Evolutionary conservation across 2,329 filamentous ascomycete species (phyloP).

Genomic region (Colletotrichum musae): DNA sequence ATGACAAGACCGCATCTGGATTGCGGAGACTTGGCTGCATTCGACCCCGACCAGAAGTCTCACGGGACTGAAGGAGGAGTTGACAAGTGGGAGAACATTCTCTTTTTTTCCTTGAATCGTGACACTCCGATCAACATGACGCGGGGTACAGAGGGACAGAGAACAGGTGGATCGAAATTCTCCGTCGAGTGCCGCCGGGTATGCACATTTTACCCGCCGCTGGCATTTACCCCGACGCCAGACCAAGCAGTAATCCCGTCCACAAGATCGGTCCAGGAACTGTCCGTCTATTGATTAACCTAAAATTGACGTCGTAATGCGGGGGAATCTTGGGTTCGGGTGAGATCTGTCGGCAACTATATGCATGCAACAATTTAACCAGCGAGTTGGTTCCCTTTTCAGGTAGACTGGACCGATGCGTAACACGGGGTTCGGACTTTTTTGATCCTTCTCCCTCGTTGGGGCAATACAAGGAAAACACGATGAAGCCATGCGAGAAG

Average conservation of each 20-base stretch:
- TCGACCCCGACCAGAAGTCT: background rate
- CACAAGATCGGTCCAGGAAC: background rate
- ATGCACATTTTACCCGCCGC: background rate
- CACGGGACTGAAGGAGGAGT: no score
- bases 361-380: background rate
- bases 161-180: slow-evolving; percentile 36
- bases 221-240: background rate
- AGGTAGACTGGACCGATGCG: background rate
- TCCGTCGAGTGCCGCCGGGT: background rate
- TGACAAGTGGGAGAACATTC: background rate
- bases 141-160: slow-evolving; percentile 8
- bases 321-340: background rate
- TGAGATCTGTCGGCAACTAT: background rate
- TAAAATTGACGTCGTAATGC: slow-evolving; percentile 13
- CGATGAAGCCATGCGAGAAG: no score
- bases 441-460: no score
- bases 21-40: slow-evolving; percentile 26
- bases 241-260: slow-evolving; percentile 11
- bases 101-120: background rate
- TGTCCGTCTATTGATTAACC: background rate
- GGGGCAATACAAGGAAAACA: no score
- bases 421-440: no score
- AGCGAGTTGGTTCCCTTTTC: background rate
- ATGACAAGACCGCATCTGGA: slow-evolving; percentile 1
- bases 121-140: background rate